Base-by-base conservation (phyloP, 805 yeast genomes). In the Cyberlindnera mississippiensis region DNA sequence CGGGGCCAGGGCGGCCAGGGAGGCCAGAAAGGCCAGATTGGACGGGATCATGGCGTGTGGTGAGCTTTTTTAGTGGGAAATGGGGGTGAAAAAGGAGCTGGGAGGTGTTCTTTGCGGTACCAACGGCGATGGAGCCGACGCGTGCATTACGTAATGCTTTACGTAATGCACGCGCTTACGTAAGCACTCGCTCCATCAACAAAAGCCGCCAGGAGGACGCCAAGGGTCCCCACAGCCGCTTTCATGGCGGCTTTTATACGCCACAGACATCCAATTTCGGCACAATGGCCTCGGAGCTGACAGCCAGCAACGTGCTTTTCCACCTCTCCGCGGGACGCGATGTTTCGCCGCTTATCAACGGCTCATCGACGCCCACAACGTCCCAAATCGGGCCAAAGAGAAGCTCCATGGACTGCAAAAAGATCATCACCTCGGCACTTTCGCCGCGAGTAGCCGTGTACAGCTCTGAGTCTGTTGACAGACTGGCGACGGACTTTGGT, bases 401-500 rank as follows among this genome's bases (percentile, higher is more conserved):
- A 17, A 49, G 54, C 13, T 56, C 62, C 7, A n/a, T 48, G 17
- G 54, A 52, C 22, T 58, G 62, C 45, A 56, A 50, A 41, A 48
- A 34, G 38, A 51, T 61, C 16, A 48, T 57, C 7, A 40, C 54
- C 8, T 73, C 70, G 43, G 65, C 78, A 9, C 69, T 70, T 42
- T 71, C 78, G 28, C 85, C 85, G 14, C 61, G 72, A 30, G 63
- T 78, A 10, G 69, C 81, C 0, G 66, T 78, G 6, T 69, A 69
- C 29, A 63, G 76, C 4, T 69, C 82, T 0, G 66, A 55, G 26
- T 67, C 62, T 40, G 75, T 75, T 4, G 78, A 77, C 41, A 46
- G 59, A 6, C 41, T 71, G 12, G 64, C 77, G n/a, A 69, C 64
- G 41, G 52, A 56, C 7, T 55, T 66, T 40, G 69, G 79, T 10